Evolutionary conservation across 2,329 filamentous ascomycete species (phyloP).

Genomic region (Pestalotiopsis sp.): DNA sequence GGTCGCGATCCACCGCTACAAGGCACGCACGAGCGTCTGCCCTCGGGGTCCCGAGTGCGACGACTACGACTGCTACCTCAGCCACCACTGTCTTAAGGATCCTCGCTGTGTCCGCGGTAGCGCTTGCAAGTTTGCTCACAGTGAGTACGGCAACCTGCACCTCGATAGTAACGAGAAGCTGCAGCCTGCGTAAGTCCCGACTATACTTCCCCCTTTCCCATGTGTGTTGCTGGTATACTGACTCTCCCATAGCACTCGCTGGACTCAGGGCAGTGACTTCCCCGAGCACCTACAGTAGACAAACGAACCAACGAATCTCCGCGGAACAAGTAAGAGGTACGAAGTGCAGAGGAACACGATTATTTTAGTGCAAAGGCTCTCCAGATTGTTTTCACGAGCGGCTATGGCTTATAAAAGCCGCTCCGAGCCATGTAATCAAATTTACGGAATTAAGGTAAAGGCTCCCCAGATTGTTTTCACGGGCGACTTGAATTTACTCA

Average conservation of each 20-base stretch:
- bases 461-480: neutral
- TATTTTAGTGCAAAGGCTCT: neutral
- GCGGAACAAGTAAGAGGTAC: neutral
- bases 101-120: conserved; percentile 27
- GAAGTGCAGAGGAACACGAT: neutral
- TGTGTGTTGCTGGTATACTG: neutral
- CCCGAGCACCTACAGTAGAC: conserved; percentile 64
- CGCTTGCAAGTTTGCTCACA: conserved; percentile 31
- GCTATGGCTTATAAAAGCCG: neutral
- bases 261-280: conserved; percentile 30
- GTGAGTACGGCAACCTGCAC: conserved; percentile 34
- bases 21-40: conserved; percentile 36
- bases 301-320: neutral
- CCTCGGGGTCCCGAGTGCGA: conserved; percentile 33
- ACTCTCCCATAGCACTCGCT: conserved; percentile 26
- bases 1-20: conserved; percentile 38
- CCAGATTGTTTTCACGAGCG: neutral
- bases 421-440: neutral
- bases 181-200: conserved; percentile 27
- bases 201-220: neutral
- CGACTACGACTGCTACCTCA: conserved; percentile 37
- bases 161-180: conserved; percentile 31
- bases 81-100: conserved; percentile 34
- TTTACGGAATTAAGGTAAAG: neutral
- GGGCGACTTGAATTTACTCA: neutral